Base-by-base conservation (phyloP, 2,329 filamentous ascomycete species). In the Alternaria postmessia region DNA sequence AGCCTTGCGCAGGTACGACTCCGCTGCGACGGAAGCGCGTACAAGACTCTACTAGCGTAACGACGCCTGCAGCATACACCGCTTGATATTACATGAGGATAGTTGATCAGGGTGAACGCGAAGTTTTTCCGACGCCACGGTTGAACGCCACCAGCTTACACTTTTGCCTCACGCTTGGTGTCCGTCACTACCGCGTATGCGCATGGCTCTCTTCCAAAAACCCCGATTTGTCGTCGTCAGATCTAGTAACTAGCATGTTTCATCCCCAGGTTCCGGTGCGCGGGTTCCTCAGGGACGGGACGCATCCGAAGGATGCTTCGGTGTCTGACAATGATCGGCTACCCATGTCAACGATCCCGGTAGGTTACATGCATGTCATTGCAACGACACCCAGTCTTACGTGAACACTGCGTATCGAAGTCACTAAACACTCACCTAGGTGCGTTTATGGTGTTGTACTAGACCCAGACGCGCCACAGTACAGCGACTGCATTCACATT, bases 331-430 rank as follows among this genome's bases (percentile, higher is more conserved):
- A 42, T 34, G 26, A 54, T 61, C 57, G 57, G 54, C 51, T 55
- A 66, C 53, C 58, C 61, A 60, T 66, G 63, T 62, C 46, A 20
- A 54, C 28, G 34, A 64, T 42, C 63, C 63, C 54, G 44, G 61
- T 61, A 41, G 20, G 41, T 20, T 46, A 44, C 53, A 57, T 51
- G 46, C 46, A 57, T 42, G 54, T 42, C 58, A 62, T 62, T 56
- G 24, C n/a, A 46, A 59, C 57, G 38, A 57, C 57, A 56, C 32
- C n/a, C 32, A 14, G 46, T 18, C 34, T 36, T 8, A 26, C 20
- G 8, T 30, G 26, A 5, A 11, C 7, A 22, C n/a, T 8, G n/a
- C 6, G 4, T 26, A n/a, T 38, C 32, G 20, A 34, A 36, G 14
- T 16, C 3, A 26, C 14, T 8, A 42, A 4, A 5, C 1, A 26